phyloP scores from a whole-genome alignment of 495 filamentous ascomycete genomes.

The Bathelium albidoporum region DNA sequence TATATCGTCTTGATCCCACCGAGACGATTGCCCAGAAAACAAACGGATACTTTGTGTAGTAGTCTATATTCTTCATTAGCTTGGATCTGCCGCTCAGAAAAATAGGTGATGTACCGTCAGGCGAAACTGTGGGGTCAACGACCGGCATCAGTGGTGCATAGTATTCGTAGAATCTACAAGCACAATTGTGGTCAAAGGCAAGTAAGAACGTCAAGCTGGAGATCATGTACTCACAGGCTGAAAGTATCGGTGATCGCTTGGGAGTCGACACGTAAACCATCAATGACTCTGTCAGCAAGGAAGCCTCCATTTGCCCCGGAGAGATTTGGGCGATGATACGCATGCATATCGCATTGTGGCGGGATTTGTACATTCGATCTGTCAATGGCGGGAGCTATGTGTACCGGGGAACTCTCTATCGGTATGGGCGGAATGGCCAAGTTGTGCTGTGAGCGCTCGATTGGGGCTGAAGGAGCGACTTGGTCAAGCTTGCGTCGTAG shows the following conservation, averaged over 20 bases:
- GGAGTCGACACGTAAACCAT: background rate
- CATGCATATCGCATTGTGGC: background rate
- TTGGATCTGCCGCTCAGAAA: background rate
- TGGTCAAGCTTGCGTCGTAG: background rate
- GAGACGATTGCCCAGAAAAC: background rate
- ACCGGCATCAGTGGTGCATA: background rate
- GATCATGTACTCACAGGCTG: background rate
- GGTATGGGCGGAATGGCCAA: background rate
- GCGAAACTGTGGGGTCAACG: background rate
- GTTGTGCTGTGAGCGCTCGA: background rate
- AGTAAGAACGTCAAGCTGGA: too few relatives aligned
- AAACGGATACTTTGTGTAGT: background rate
- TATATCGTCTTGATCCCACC: background rate
- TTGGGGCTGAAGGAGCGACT: background rate
- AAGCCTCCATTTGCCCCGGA: background rate
- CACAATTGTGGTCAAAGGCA: too few relatives aligned
- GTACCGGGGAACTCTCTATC: background rate
- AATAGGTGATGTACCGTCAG: background rate
- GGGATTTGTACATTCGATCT: background rate
- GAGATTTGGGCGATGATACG: background rate
- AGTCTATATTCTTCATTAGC: background rate
- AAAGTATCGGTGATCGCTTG: background rate
- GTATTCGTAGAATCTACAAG: background rate
- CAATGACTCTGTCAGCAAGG: background rate
- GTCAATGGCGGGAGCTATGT: background rate